These are phyloP conservation scores for Cercis canadensis DNA, from an alignment of 306 rosid genomes.

Conservation along the genomic window DNA sequence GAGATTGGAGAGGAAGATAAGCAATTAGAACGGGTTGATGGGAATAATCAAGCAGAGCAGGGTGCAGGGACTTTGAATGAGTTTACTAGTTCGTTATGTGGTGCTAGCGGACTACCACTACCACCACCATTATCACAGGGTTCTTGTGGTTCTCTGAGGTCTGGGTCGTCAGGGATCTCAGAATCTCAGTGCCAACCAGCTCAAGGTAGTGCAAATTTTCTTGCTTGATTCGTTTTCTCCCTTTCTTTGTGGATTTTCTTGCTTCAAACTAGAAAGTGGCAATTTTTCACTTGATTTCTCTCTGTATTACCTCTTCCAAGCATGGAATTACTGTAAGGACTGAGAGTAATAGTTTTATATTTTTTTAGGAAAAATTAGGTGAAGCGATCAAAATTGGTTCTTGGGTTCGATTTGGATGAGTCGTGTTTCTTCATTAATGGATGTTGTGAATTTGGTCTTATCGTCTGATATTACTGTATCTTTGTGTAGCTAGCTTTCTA, in stretches of 20 bases:
- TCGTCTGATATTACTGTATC: too few species aligned
- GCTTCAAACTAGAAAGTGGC: constrained; percentile 9
- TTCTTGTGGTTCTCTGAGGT: constrained; percentile 54
- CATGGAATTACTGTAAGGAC: neutral
- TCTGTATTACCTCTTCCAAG: too few species aligned
- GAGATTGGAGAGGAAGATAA: constrained; percentile 40
- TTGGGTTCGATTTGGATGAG: too few species aligned
- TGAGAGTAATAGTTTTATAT: neutral
- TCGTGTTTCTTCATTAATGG: too few species aligned
- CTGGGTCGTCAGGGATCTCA: constrained; percentile 58
- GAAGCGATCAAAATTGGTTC: constrained; percentile 18
- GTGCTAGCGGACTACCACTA: constrained; percentile 15
- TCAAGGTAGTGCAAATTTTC: constrained; percentile 46
- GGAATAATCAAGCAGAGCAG: constrained; percentile 39
- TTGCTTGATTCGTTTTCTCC: neutral
- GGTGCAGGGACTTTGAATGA: constrained; percentile 34
- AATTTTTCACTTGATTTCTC: neutral
- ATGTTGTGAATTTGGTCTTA: too few species aligned
- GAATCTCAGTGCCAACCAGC: constrained; percentile 51
- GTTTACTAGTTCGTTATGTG: constrained; percentile 33
- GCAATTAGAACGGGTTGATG: constrained; percentile 13
- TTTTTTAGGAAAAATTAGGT: neutral
- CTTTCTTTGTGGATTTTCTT: neutral
- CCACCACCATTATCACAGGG: constrained; percentile 43
- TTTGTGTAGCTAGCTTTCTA: too few species aligned